Evolutionary conservation across 2,329 filamentous ascomycete genomes (phyloP), one percentile per base, ranked within the genome.

Genomic region (Epicoccum sorghinum): DNA sequence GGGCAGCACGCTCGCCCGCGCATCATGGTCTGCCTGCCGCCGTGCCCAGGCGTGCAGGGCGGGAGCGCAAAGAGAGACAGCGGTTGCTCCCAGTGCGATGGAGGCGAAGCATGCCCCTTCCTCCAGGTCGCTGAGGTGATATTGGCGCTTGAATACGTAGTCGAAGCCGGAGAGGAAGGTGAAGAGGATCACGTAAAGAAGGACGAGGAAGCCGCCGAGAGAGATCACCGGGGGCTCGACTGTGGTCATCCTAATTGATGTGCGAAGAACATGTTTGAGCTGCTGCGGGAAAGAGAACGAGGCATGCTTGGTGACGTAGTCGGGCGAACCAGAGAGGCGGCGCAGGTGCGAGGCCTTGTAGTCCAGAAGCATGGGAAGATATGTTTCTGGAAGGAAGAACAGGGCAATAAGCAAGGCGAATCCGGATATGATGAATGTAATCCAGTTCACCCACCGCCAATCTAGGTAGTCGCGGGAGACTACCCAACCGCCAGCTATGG

Each of bases 331-430:
- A 9, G 69, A 70, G 3, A 69, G 32, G 9, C 46, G 45, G 12
- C 72, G 64, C 1, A 73, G 39, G 30, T 69, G 64, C n/a, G 55
- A 24, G 1, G 70, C 72, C 47, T 70, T 71, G 63, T 64, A 75
- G 13, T 59, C 56, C 13, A 75, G 55, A 0, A 75, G 53, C 2
- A 70, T 59, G 0, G 79, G 80, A 1, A 76, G 66, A 56, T 79
- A 82, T 0, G 80, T 83, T 66, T 83, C 81, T 0, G 79, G 81
- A 7, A 79, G 68, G 51, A 79, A 78, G 7, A 80, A 38, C 8
- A 53, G 45, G 3, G 49, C 54, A 13, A 50, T 2, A 1, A 53
- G 36, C 24, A 57, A 53, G 10, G 49, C 54, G 25, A 53, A 52
- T 5, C 23, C 41, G 22, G 54, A 49, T 12, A 49, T 57, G 40